Base-by-base conservation (phyloP, 2,329 filamentous ascomycete species). In the Colletotrichum acutatum region DNA sequence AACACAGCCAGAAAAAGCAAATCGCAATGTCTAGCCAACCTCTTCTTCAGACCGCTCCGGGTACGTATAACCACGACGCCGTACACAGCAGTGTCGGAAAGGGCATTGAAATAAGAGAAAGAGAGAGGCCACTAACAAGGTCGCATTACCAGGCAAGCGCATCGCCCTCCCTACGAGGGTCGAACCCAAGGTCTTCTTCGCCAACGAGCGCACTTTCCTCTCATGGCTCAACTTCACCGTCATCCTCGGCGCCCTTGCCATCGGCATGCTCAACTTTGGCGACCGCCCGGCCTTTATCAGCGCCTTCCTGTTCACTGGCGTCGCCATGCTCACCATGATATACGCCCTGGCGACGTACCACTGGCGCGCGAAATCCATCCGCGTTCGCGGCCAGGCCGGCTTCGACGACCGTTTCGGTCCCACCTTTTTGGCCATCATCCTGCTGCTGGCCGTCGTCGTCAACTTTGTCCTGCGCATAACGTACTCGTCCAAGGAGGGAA, bases 151-250 rank as follows among this genome's bases (percentile, higher is more conserved):
- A 98, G 96, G 96, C 90, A 99, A 99, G 88, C 95, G 96, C 82
- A 98, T 99, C 82, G 96, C 97, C 79, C 94, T 99, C 76, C 97
- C 97, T 71, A 98, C 96, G 74, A 95, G 97, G 78, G 96, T 99
- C 84, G 97, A 99, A 85, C 97, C 97, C 79, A 99, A 99, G 86
- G 97, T 99, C 88, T 99, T 98, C 91, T 99, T 99, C 89, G 97
- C 97, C 86, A 99, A 99, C 89, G 97, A 99, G 87, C 95, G 97
- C 76, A 99, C 97, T 75, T 99, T 99, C 83, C 92, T 99, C 80
- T 98, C 95, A 84, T 99, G 97, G 97, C 94, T 99, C 81, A 99
- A 99, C 90, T 98, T 98, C 89, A 98, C 95, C 83, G 95, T 99
- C 81, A 96, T 99, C 84, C 93, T 99, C 74, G 97, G 97, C 80